Percentiles rank a stretch among this genome's conserved stretches.
phyloP scores from a whole-genome alignment of 1,284 basidiomycete genomes.

The Ganoderma leucocontextum region DNA sequence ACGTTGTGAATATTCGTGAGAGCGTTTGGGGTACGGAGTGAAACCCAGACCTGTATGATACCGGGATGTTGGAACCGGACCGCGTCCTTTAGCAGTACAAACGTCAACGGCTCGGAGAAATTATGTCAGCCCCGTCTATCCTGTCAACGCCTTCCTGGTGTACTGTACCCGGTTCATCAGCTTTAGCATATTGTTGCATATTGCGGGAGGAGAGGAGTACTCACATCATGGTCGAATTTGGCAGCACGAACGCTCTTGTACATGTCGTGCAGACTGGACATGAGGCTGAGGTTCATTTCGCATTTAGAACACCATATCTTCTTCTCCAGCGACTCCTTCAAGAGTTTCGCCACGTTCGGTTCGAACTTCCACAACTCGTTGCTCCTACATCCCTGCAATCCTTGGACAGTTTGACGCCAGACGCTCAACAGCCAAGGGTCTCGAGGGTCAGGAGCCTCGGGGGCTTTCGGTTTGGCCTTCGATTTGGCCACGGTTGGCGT shows the following conservation, averaged over 20 bases:
- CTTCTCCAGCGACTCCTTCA: constrained; percentile 13
- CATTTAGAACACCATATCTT: constrained; percentile 19
- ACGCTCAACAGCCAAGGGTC: constrained; percentile 8
- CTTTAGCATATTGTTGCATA: not conserved
- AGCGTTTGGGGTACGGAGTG: not conserved
- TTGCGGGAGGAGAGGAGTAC: not conserved
- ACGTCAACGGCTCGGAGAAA: not conserved
- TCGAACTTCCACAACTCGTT: constrained; percentile 2
- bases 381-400: constrained; percentile 2
- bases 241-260: not conserved
- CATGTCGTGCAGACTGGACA: constrained; percentile 13
- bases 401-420: constrained; percentile 1
- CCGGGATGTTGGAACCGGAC: not conserved
- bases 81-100: not conserved
- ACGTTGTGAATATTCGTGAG: not conserved
- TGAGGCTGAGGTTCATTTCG: constrained; percentile 13
- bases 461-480: not conserved
- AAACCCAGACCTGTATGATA: not conserved
- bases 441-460: constrained; percentile 7
- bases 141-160: not conserved
- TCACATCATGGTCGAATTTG: constrained; percentile 15
- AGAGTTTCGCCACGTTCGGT: constrained; percentile 3
- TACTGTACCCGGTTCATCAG: not conserved
- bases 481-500: not conserved
- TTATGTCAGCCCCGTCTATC: not conserved